A percentile compares a stretch with the other conserved stretches of the same genome.
Conservation (phyloP, 495 filamentous ascomycete genomes). For the Xylona heveae region DNA sequence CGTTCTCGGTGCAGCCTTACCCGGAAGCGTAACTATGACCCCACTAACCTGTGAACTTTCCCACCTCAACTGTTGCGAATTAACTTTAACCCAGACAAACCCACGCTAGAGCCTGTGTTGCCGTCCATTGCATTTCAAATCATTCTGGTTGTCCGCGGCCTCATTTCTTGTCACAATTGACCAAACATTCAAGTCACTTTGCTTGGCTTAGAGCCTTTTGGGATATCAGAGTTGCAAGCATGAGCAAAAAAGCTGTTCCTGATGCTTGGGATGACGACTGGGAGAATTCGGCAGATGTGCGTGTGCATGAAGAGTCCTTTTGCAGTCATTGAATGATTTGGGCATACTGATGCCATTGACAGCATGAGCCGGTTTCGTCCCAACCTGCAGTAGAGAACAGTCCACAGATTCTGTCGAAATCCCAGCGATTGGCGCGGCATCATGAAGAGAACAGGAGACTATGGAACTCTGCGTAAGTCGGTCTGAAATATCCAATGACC, state of each 20-base stretch:
- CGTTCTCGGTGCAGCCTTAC: too few species aligned
- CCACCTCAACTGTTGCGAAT: too few species aligned
- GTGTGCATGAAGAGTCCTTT: slow-evolving; percentile 3
- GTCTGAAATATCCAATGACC: slow-evolving; percentile 5
- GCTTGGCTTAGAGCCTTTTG: slow-evolving; percentile 3
- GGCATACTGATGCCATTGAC: too few species aligned
- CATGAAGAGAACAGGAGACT: slow-evolving; percentile 61
- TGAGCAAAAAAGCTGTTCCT: slow-evolving; percentile 30
- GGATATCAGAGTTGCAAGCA: slow-evolving; percentile 20
- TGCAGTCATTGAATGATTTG: too few species aligned
- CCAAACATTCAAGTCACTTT: slow-evolving; percentile 5
- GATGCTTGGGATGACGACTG: slow-evolving; percentile 89
- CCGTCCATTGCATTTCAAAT: neutral
- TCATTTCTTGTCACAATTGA: neutral
- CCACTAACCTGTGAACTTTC: too few species aligned
- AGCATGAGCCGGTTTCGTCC: slow-evolving; percentile 2
- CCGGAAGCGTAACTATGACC: too few species aligned
- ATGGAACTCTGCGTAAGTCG: slow-evolving; percentile 71
- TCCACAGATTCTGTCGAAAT: slow-evolving; percentile 37
- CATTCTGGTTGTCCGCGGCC: neutral
- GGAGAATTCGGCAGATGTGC: slow-evolving; percentile 56
- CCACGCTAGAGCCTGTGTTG: too few species aligned
- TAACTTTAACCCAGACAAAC: too few species aligned
- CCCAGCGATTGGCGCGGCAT: slow-evolving; percentile 61
- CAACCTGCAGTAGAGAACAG: slow-evolving; percentile 20